Evolutionary conservation across 163 green algal genomes (phyloP), one percentile per base, ranked within the genome.

Genomic region (Scenedesmus sp.): DNA sequence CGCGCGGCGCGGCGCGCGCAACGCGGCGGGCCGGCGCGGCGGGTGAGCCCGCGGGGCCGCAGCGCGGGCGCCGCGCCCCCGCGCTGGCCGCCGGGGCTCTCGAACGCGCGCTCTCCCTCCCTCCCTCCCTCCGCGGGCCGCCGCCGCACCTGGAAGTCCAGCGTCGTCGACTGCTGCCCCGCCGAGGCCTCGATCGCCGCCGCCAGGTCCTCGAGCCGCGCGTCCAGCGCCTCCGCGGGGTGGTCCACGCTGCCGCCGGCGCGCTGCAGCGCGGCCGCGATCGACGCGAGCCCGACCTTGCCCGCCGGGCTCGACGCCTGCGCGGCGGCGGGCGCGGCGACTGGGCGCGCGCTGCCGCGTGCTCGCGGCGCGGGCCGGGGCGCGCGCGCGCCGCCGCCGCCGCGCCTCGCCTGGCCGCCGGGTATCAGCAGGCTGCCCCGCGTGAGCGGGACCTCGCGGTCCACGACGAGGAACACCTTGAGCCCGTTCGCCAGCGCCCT

Each of bases 391-490:
- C 4, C 42, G 5, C 18, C 5, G 63, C 42, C 57, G 63, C 63
- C 20, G 17, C 24, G 5, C 3, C 42, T 75, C 20, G 62, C 70
- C 58, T 90, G 81, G 0, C 93, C 93, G 1, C 93, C 93, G 2
- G 74, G 80, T 69, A 97, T 94, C 4, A 97, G 69, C 56, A 97
- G 77, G 10, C 81, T 87, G 22, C 88, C 93, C 0, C 89, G 72
- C 1, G 96, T 84, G 20, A 97, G 76, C 3, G 91, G 89, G 51
- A 96, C 88, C 83, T 98, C 92, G 65, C 93, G 87, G 66, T 98
- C 94, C 54, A 92, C 85, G 51, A 97, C 54, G 36, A 98, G 78
- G 57, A 94, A 91, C 18, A 98, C 85, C 0, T 85, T 72, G 31
- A 98, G 64, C 2, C 94, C 94, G 66, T 98, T 98, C 6, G 64